Evolutionary conservation across 192 early-diverging fungal species (phyloP), one percentile per base, ranked within the genome.

Genomic region (Paraglomus occultum): DNA sequence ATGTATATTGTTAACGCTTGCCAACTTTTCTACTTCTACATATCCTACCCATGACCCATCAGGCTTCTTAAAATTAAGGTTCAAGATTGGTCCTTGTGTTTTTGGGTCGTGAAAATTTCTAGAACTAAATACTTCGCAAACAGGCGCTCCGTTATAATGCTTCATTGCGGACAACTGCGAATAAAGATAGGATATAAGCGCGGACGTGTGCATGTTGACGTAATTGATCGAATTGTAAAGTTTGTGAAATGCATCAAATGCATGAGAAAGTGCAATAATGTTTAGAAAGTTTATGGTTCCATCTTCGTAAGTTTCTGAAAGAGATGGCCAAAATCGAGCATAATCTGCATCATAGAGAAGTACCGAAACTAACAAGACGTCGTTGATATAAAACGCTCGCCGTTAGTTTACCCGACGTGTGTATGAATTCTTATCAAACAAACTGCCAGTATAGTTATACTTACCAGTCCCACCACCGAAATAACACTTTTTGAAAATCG

Each of bases 271-370:
- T 8, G 91, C 85, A 6, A 92, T 46, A 57, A 93, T 92, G 53
- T 89, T 85, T 44, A 86, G 70, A 64, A 87, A 94, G 51, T 92
- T 89, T 7, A 91, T 42, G 5, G 93, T 94, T 17, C 93, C 93
- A 59, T 92, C 89, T 72, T 94, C 93, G 44, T 84, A 84, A n/a
- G 80, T 68, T 49, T 80, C 78, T 23, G 31, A 31, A 3, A 31
- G 31, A 31, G 31, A 31, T 31, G 31, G 31, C 31, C 31, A 31
- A 31, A 31, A 31, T 31, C 3, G 1, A 31, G 31, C 31, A 31
- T 31, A 31, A 31, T 31, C 31, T 31, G 31, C 31, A 31, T 31
- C 31, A 31, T 31, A 31, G 31, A 31, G 31, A 31, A 31, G 31
- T 31, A 1, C 31, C 31, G 31, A 31, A 31, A 31, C 31, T 31